Percentiles rank a stretch among this genome's conserved stretches.
Evolutionary conservation across 768 basidiomycete species (phyloP).

Genomic region (Boletus subcaerulescens): DNA sequence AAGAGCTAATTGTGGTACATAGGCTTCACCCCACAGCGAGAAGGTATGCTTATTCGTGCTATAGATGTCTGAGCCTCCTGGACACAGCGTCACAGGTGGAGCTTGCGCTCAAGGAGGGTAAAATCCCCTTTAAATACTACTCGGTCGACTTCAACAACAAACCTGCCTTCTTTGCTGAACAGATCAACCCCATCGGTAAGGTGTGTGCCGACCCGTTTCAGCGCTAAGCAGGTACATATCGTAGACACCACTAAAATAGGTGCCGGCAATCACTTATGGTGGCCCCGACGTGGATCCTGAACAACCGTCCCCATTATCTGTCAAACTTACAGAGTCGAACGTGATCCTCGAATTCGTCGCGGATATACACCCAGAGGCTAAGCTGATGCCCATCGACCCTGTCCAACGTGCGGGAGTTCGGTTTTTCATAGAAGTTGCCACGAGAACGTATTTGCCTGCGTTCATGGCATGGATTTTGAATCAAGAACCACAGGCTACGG

Average conservation of each 20-base stretch:
- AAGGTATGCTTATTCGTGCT: background rate
- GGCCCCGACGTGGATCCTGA: conserved; percentile 52
- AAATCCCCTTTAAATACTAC: conserved; percentile 44
- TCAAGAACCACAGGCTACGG: conserved; percentile 37
- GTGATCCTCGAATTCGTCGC: conserved; percentile 64
- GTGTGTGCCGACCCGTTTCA: conserved; percentile 28
- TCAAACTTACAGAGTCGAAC: conserved; percentile 61
- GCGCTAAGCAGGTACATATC: conserved; percentile 12
- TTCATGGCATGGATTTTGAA: conserved; percentile 35
- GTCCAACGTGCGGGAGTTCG: conserved; percentile 53
- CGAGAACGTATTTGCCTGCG: conserved; percentile 39
- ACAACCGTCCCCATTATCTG: conserved; percentile 52
- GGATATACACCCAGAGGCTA: conserved; percentile 46
- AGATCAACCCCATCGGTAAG: conserved; percentile 63
- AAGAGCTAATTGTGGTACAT: too few relatives aligned
- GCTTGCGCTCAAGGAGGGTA: conserved; percentile 55
- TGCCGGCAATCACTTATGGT: conserved; percentile 57
- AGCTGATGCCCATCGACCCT: conserved; percentile 50
- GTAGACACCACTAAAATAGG: conserved; percentile 10
- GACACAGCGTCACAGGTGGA: conserved; percentile 38
- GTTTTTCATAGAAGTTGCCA: conserved; percentile 56
- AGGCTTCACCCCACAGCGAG: background rate
- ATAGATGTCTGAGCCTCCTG: background rate
- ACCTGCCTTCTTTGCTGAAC: conserved; percentile 60
- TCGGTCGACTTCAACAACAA: conserved; percentile 60